Base-by-base conservation (phyloP, 169 alveolate species). In the Cryptosporidium ryanae region DNA sequence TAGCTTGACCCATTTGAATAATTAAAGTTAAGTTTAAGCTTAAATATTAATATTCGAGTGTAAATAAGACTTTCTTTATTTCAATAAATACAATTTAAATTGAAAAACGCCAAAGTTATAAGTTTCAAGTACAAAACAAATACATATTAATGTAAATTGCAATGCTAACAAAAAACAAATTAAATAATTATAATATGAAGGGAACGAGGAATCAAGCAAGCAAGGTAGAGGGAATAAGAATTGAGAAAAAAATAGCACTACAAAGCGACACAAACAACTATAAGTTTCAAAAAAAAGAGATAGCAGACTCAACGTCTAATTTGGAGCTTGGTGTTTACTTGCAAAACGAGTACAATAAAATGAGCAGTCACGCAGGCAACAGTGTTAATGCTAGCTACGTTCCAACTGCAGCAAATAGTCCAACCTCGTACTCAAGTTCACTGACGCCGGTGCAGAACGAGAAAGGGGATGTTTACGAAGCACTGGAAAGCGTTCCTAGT, bases 321-420 rank as follows among this genome's bases (percentile, higher is more conserved):
- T 32, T 54, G 29, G 83, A 68, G 13, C 50, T 50, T 44, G 55
- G 66, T 48, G 50, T 50, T 23, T 44, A 49, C 25, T 10, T 49
- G 43, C 25, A 38, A 10, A 38, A 38, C 66, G 1, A 66, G 21
- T 48, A 32, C 66, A n/a, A 21, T 1, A 32, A 50, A 64, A 6
- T 21, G 55, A 7, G 83, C 50, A 7, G 32, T 50, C 10, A 50
- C 83, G 5, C n/a, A 31, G 12, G 27, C 8, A 38, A 38, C 8
- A 38, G 8, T 38, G 0, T n/a, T 21, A 61, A 32, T 34, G 59
- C 31, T 23, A 76, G 87, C 43, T 27, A 63, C 44, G 64, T 76
- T 76, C 87, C 87, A 17, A 76, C 87, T 15, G 71, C 87, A 59
- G 87, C 87, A 29, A 76, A 76, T 55, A 76, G 87, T 55, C 87